A percentile compares a stretch with the other conserved stretches of the same genome.
Conservation (phyloP, 1,284 basidiomycete species). For the Pseudozyma thailandica region DNA sequence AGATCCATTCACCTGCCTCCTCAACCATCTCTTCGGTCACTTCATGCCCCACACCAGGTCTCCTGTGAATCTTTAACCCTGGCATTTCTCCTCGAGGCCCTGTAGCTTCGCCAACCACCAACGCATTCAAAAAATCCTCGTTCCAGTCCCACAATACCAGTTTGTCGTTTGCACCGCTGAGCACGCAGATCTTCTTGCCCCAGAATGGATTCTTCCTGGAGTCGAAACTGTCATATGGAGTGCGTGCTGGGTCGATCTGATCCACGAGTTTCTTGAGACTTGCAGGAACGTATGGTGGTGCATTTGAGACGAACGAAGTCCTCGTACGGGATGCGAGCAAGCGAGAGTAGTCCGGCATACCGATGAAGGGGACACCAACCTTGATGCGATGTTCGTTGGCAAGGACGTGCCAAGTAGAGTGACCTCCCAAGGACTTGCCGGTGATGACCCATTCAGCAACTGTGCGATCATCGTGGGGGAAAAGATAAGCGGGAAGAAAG, state of each 20-base stretch:
- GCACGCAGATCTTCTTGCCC: slow-evolving; percentile 65
- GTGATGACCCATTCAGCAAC: slow-evolving; percentile 77
- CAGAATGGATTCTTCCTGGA: slow-evolving; percentile 51
- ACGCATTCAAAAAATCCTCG: slow-evolving; percentile 52
- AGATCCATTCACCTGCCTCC: slow-evolving; percentile 61
- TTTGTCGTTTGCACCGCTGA: slow-evolving; percentile 59
- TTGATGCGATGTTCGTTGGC: slow-evolving; percentile 75
- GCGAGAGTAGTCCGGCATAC: slow-evolving; percentile 77
- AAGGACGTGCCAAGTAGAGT: slow-evolving; percentile 79
- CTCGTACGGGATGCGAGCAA: slow-evolving; percentile 56
- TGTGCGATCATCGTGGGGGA: slow-evolving; percentile 76
- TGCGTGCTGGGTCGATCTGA: slow-evolving; percentile 55
- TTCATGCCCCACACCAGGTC: slow-evolving; percentile 52
- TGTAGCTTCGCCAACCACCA: slow-evolving; percentile 53
- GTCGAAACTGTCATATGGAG: slow-evolving; percentile 47
- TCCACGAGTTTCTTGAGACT: slow-evolving; percentile 54
- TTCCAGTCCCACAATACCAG: slow-evolving; percentile 62
- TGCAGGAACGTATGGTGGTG: slow-evolving; percentile 59
- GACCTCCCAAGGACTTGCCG: slow-evolving; percentile 81
- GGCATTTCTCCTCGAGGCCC: slow-evolving; percentile 35
- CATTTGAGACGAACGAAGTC: slow-evolving; percentile 56
- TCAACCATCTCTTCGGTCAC: slow-evolving; percentile 62
- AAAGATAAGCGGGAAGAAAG: slow-evolving; percentile 81
- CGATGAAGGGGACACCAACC: slow-evolving; percentile 78
- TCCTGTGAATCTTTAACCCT: slow-evolving; percentile 48